phyloP scores from a whole-genome alignment of 257 asterid species.

The Fraxinus pennsylvanica region DNA sequence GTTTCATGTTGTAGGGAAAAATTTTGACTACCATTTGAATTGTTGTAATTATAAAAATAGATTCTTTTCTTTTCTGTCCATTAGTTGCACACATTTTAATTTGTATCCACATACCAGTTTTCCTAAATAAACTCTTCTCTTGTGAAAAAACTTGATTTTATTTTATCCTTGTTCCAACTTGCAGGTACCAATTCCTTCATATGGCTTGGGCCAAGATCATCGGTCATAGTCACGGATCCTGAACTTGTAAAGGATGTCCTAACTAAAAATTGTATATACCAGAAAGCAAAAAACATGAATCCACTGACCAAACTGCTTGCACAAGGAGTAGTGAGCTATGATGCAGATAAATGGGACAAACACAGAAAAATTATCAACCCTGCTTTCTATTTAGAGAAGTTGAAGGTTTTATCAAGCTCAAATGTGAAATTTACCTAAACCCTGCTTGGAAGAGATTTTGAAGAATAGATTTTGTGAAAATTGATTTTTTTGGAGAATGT shows the following conservation, averaged over 20 bases:
- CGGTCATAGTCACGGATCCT: constrained; percentile 37
- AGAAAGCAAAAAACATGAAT: constrained; percentile 32
- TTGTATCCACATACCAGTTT: no score
- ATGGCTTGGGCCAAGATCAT: constrained; percentile 60
- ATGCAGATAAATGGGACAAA: constrained; percentile 55
- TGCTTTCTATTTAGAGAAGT: constrained; percentile 54
- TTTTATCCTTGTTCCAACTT: not conserved
- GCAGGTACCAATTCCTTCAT: constrained; percentile 46
- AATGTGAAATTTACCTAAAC: no score
- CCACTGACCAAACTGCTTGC: constrained; percentile 39
- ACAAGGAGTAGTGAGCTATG: constrained; percentile 37
- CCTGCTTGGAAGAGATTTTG: no score
- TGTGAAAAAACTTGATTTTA: not conserved
- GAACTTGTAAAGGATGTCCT: constrained; percentile 47
- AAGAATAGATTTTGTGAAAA: no score
- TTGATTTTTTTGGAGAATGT: no score
- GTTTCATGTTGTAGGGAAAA: no score
- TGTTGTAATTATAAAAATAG: not conserved
- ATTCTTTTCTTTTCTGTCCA: not conserved
- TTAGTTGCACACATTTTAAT: no score
- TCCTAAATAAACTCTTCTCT: no score
- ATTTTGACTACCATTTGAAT: no score
- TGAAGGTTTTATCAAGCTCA: constrained; percentile 37
- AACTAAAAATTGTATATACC: constrained; percentile 28
- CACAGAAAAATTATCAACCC: constrained; percentile 61